A percentile compares a stretch with the other conserved stretches of the same genome.
phyloP scores from a whole-genome alignment of 2,329 filamentous ascomycete genomes.

The Dactylonectria macrodidyma region DNA sequence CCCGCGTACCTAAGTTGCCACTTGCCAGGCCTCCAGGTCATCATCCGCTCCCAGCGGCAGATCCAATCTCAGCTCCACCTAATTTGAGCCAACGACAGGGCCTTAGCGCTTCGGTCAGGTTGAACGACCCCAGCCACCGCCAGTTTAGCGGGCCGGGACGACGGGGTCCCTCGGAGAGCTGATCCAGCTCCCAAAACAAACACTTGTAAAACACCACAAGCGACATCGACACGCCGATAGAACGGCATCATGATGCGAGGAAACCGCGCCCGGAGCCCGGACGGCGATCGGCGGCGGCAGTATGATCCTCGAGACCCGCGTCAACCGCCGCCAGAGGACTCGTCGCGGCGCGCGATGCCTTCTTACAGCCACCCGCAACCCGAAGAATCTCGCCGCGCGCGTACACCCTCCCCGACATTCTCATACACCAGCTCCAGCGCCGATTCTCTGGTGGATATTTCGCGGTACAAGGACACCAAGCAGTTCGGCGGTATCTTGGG shows the following conservation, averaged over 20 bases:
- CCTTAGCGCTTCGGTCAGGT: conserved; percentile 37
- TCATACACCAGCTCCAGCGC: conserved; percentile 67
- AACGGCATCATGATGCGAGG: conserved; percentile 66
- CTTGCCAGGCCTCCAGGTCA: conserved; percentile 19
- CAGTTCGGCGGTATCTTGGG: conserved; percentile 69
- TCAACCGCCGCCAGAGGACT: conserved; percentile 46
- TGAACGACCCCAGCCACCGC: conserved; percentile 49
- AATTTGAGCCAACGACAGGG: conserved; percentile 41
- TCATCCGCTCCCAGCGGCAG: conserved; percentile 32
- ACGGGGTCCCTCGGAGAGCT: conserved; percentile 46
- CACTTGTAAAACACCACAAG: conserved; percentile 45
- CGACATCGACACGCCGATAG: conserved; percentile 43
- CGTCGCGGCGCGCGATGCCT: conserved; percentile 36
- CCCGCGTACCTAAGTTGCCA: neutral
- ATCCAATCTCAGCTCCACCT: conserved; percentile 45
- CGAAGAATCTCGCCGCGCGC: conserved; percentile 44
- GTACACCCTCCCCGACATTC: conserved; percentile 53
- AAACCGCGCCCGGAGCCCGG: conserved; percentile 69
- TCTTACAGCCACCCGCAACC: conserved; percentile 38
- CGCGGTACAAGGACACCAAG: conserved; percentile 63
- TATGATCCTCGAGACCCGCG: conserved; percentile 53
- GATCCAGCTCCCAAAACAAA: conserved; percentile 49
- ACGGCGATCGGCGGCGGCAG: conserved; percentile 67
- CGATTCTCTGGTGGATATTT: conserved; percentile 77
- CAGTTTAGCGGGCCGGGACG: conserved; percentile 46